These are phyloP conservation scores for Mycena chlorophos DNA, from an alignment of 768 basidiomycete genomes.

Conservation along the genomic window DNA sequence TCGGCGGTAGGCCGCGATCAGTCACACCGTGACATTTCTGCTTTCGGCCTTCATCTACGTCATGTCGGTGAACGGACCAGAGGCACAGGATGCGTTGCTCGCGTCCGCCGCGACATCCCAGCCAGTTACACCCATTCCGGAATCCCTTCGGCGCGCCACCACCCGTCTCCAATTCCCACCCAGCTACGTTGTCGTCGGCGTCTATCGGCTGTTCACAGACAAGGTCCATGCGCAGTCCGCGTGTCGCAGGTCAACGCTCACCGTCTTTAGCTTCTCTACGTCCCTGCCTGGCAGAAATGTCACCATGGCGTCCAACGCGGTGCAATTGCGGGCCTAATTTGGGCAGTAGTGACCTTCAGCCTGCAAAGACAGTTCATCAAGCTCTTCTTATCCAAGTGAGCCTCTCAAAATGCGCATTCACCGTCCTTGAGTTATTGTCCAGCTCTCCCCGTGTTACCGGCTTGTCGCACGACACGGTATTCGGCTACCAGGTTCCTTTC, in stretches of 20 bases:
- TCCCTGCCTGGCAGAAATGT: conserved; percentile 85
- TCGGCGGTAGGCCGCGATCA: background rate
- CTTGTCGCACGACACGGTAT: conserved; percentile 59
- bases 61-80: conserved; percentile 24
- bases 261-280: conserved; percentile 41
- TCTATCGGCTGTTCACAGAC: conserved; percentile 81
- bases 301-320: conserved; percentile 75
- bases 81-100: conserved; percentile 36
- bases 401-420: background rate
- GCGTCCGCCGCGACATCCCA: conserved; percentile 7
- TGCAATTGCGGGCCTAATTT: conserved; percentile 61
- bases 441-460: conserved; percentile 68
- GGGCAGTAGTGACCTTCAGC: conserved; percentile 70
- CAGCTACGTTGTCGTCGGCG: conserved; percentile 78
- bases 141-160: conserved; percentile 24
- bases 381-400: conserved; percentile 63
- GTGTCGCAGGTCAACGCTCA: background rate
- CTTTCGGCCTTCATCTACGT: background rate
- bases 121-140: conserved; percentile 1
- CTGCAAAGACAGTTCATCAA: conserved; percentile 69
- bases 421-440: background rate
- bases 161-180: conserved; percentile 33
- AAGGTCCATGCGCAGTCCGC: conserved; percentile 26
- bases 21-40: background rate
- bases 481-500: conserved; percentile 69